Base-by-base conservation (phyloP, 768 basidiomycete species). In the Sistotremastrum niveocremeum region DNA sequence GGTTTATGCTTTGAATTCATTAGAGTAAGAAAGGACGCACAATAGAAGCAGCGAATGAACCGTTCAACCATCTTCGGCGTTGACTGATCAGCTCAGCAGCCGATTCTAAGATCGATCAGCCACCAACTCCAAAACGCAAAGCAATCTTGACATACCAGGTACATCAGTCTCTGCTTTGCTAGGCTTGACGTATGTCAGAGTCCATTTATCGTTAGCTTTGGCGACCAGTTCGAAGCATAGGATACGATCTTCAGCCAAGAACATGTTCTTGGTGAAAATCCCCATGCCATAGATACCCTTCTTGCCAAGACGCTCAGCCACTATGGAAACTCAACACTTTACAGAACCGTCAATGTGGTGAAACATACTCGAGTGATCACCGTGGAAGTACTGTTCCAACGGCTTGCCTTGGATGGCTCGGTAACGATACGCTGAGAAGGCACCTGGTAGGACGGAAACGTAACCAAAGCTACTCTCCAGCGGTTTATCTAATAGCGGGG, bases 261-360 rank as follows among this genome's bases (percentile, higher is more conserved):
- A 79, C 79, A 81, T 84, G 62, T 93, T 94, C 67, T 93, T 94
- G 34, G 87, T 90, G 69, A 95, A 94, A 56, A 95, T 93, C 61
- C 84, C 82, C 93, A 95, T 95, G 39, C 90, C 91, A 51, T 94
- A 79, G 46, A 93, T 88, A 64, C 93, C 94, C 66, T 95, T 93
- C 29, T 77, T 68, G 7, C 94, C 94, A 39, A 95, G 77, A 45
- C 93, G 81, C 52, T 89, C 89, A 11, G 93, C 90, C 56, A 95
- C 68, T 31, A 82, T 85, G 60, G 85, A 83, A 61, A 91, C 90
- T 12, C 44, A 31, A 44, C 34, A 44, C 7, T 8, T 44, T 34
- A 29, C 34, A 28, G 42, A 7, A 54, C 84, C 84, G 56, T 84
- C 82, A 70, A 86, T 86, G 62, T 84, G 85, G 53, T 87, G 83